Base-by-base conservation (phyloP, 768 basidiomycete genomes). In the Tricholoma saponaceum region DNA sequence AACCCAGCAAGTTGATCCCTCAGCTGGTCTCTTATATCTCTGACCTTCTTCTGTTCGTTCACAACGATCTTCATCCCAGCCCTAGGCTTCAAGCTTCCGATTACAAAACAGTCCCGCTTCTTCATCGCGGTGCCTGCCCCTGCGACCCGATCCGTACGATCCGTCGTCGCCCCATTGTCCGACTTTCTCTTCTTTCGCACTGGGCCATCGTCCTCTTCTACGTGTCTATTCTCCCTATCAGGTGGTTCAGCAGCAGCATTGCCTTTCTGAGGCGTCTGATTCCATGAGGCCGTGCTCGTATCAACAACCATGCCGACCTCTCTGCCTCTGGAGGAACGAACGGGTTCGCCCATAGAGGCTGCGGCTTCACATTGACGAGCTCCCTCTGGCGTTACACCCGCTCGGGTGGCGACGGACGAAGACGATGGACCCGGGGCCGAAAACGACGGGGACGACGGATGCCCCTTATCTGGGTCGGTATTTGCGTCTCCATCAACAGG, bases 201-300 rank as follows among this genome's bases (percentile, higher is more conserved):
- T 23, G 70, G 70, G 20, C 62, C 66, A 8, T 52, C 47, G 25
- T 47, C 55, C 1, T 54, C 51, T 39, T 41, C 39, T 16, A 14
- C 7, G 22, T 16, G 61, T 51, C 20, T 60, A 61, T 47, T 61
- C 59, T 32, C 57, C 54, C 18, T 30, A 8, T 41, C 16, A 20
- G 2, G 26, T 3, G 22, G 12, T 28, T 39, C 52, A 44, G 4
- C 41, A 22, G 8, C 9, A 18, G 53, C 2, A 16, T 43, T 20
- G 33, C n/a, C 30, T 18, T 10, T 54, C 55, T n/a, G 53, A 13
- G 52, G 14, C 5, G 9, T 23, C 30, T 35, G 62, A 32, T 55
- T 69, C 72, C 86, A 89, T 1, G 71, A 64, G 2, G 86, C 81
- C 4, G 72, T 68, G 4, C 75, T 70, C 0, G 87, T 88, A 62